A percentile compares a stretch with the other conserved stretches of the same genome.
Conservation (phyloP, 2,329 filamentous ascomycete genomes). For the Alternaria sp. region DNA sequence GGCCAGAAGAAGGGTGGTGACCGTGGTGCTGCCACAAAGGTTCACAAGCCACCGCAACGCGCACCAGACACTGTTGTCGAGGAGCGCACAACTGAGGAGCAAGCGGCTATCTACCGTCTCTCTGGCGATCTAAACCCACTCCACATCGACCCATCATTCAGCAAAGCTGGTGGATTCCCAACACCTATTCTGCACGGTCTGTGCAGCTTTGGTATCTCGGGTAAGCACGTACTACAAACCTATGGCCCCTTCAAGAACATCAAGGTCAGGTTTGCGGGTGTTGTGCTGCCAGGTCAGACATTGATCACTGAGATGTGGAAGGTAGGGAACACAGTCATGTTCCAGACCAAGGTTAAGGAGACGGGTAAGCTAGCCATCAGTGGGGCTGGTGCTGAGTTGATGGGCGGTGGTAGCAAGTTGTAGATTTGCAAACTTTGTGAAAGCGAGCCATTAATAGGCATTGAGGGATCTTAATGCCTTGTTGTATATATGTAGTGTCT, state of each 20-base stretch:
- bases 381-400: conserved; percentile 79
- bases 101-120: conserved; percentile 91
- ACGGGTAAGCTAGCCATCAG: conserved; percentile 89
- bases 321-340: conserved; percentile 78
- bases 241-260: conserved; percentile 89
- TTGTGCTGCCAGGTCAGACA: conserved; percentile 86
- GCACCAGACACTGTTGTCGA: conserved; percentile 83
- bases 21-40: conserved; percentile 79
- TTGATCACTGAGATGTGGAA: conserved; percentile 95
- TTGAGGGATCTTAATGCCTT: background rate
- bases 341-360: conserved; percentile 90
- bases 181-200: conserved; percentile 95
- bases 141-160: conserved; percentile 93
- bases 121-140: conserved; percentile 96
- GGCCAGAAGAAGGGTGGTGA: conserved; percentile 79
- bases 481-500: conserved; percentile 12
- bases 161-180: conserved; percentile 95
- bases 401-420: conserved; percentile 57
- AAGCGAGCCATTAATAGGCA: background rate
- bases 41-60: conserved; percentile 80
- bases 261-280: conserved; percentile 89
- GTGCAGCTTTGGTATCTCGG: conserved; percentile 90
- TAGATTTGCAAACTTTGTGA: conserved; percentile 20
- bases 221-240: conserved; percentile 85
- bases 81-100: conserved; percentile 85